A percentile compares a stretch with the other conserved stretches of the same genome.
Evolutionary conservation across 768 basidiomycete genomes (phyloP).

Genomic region (Lactifluus volemus): DNA sequence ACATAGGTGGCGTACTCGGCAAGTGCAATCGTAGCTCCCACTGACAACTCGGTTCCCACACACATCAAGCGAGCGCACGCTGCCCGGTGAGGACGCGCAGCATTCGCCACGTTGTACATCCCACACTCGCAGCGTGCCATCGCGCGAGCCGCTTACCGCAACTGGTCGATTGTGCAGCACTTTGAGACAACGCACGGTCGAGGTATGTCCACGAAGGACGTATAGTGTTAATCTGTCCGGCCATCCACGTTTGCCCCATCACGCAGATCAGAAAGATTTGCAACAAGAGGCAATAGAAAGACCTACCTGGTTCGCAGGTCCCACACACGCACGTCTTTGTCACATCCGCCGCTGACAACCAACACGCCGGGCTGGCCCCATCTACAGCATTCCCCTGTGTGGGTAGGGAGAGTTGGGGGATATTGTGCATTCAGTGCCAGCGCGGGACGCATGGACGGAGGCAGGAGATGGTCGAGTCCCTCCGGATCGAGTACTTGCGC

Average conservation of each 20-base stretch:
- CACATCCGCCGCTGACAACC: constrained; percentile 89
- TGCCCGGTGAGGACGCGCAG: constrained; percentile 54
- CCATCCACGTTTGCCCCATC: not conserved
- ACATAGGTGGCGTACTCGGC: constrained; percentile 44
- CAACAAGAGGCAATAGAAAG: not conserved
- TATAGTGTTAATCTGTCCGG: constrained; percentile 29
- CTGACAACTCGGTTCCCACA: constrained; percentile 78
- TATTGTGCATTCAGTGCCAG: constrained; percentile 34
- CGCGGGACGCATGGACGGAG: constrained; percentile 38
- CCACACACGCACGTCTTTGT: constrained; percentile 90
- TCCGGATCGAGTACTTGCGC: constrained; percentile 4
- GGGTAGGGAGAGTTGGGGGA: not conserved
- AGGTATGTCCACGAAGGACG: constrained; percentile 72
- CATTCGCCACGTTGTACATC: constrained; percentile 69
- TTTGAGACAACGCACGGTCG: constrained; percentile 87
- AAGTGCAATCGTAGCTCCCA: constrained; percentile 88
- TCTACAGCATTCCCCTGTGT: constrained; percentile 34
- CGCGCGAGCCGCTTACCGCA: constrained; percentile 85
- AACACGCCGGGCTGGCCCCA: constrained; percentile 84
- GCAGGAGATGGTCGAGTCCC: constrained; percentile 26
- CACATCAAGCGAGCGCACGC: constrained; percentile 85
- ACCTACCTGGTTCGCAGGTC: constrained; percentile 75
- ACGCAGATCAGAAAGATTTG: not conserved
- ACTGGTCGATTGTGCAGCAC: constrained; percentile 81
- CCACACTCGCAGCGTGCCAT: constrained; percentile 84